phyloP scores from a whole-genome alignment of 2,329 filamentous ascomycete species.

The Cercospora brassicicola region DNA sequence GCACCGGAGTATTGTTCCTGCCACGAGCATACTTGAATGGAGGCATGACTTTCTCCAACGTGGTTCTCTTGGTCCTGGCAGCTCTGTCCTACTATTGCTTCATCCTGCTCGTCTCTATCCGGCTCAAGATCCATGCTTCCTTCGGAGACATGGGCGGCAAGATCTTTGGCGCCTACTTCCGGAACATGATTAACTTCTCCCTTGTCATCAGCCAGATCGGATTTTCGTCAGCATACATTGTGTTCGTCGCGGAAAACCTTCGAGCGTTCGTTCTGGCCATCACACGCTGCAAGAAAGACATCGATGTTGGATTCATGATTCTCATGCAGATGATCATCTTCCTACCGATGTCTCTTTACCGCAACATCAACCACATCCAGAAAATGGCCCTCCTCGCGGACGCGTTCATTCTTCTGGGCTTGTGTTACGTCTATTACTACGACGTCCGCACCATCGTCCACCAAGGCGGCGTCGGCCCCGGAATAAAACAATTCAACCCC shows the following conservation, averaged over 20 bases:
- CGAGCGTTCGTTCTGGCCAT: slow-evolving; percentile 94
- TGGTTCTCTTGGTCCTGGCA: slow-evolving; percentile 84
- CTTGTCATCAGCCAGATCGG: slow-evolving; percentile 95
- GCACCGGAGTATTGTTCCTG: slow-evolving; percentile 90
- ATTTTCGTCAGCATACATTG: slow-evolving; percentile 92
- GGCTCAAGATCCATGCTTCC: slow-evolving; percentile 83
- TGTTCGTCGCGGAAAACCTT: slow-evolving; percentile 93
- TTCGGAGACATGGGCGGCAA: slow-evolving; percentile 96
- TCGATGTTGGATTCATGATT: slow-evolving; percentile 87
- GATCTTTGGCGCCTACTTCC: slow-evolving; percentile 88
- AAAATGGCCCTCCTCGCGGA: slow-evolving; percentile 93
- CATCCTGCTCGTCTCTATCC: slow-evolving; percentile 83
- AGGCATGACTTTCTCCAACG: slow-evolving; percentile 93
- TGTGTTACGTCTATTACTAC: slow-evolving; percentile 94
- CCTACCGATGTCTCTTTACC: slow-evolving; percentile 85
- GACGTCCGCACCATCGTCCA: slow-evolving; percentile 79
- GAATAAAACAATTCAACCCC: slow-evolving; percentile 87
- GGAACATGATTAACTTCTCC: slow-evolving; percentile 80
- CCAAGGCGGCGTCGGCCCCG: slow-evolving; percentile 67
- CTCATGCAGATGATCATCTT: slow-evolving; percentile 95
- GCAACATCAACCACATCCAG: slow-evolving; percentile 95
- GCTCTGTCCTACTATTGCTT: slow-evolving; percentile 95
- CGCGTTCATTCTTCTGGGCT: slow-evolving; percentile 86
- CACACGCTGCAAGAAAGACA: slow-evolving; percentile 77
- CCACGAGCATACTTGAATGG: slow-evolving; percentile 93